A percentile compares a stretch with the other conserved stretches of the same genome.
Evolutionary conservation across 345 rosid species (phyloP).

Genomic region (Crucihimalaya himalaica): DNA sequence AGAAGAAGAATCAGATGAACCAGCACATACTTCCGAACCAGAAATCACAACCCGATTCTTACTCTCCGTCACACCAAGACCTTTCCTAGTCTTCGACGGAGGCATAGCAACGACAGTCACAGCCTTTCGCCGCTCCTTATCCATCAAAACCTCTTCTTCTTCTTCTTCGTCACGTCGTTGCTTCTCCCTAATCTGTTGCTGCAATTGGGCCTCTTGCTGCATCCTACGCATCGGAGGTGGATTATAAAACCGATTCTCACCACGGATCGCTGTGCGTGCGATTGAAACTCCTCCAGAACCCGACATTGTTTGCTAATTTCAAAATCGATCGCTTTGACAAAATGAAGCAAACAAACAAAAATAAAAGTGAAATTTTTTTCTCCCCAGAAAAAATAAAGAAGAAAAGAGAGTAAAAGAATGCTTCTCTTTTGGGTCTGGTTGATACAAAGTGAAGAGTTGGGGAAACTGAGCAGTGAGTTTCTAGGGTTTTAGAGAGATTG

Average conservation of each 20-base stretch:
- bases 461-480: constrained; percentile 12
- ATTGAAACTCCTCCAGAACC: constrained; percentile 50
- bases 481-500: constrained; percentile 47
- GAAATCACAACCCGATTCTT: constrained; percentile 37
- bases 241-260: constrained; percentile 54
- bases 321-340: constrained; percentile 15
- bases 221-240: constrained; percentile 53
- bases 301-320: constrained; percentile 41
- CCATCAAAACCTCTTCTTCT: constrained; percentile 10
- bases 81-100: constrained; percentile 20
- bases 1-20: constrained; percentile 48
- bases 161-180: constrained; percentile 36
- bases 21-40: constrained; percentile 43
- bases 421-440: not conserved
- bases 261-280: constrained; percentile 44
- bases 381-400: not conserved
- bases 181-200: constrained; percentile 39
- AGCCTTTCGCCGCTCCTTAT: constrained; percentile 34
- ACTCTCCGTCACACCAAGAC: constrained; percentile 26
- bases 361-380: not conserved
- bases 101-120: not conserved
- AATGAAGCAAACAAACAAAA: constrained; percentile 3
- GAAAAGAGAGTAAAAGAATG: constrained; percentile 11
- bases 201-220: constrained; percentile 49
- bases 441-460: not conserved